A percentile compares a stretch with the other conserved stretches of the same genome.
Conservation (phyloP, 2,329 filamentous ascomycete genomes). For the Nakataea oryzae region DNA sequence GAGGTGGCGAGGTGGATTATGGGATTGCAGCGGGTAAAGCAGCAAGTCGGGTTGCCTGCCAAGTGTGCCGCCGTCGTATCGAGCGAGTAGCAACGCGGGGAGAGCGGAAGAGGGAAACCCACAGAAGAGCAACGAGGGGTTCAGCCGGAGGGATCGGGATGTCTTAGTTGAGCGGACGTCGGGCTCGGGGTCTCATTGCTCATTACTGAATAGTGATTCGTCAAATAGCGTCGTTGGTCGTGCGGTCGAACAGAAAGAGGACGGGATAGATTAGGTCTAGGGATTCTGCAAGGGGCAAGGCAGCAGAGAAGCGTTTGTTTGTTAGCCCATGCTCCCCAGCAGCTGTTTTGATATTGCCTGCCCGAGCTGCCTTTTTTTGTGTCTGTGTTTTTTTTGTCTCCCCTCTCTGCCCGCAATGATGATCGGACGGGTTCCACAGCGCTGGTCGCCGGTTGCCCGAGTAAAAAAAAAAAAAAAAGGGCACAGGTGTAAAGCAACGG, state of each 20-base stretch:
- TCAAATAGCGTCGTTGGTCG: constrained; percentile 7
- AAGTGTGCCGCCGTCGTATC: not conserved
- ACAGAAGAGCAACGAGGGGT: not conserved
- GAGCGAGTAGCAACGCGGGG: not conserved
- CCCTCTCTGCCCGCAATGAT: not conserved
- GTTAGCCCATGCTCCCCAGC: not conserved
- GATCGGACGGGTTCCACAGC: constrained; percentile 1
- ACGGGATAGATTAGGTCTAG: not conserved
- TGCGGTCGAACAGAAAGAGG: not conserved
- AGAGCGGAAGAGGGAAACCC: not conserved
- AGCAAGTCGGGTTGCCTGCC: not conserved
- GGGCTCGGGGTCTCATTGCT: constrained; percentile 4
- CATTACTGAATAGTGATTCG: constrained; percentile 9
- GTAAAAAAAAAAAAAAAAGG: constrained; percentile 6
- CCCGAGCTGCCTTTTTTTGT: not conserved
- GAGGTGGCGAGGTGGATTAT: not conserved
- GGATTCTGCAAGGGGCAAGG: not conserved
- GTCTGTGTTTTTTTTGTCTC: not conserved
- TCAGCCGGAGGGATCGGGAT: not conserved
- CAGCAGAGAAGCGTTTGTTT: not conserved
- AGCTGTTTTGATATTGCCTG: not conserved
- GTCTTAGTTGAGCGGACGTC: not conserved
- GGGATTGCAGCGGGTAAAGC: not conserved
- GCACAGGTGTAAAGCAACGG: not conserved
- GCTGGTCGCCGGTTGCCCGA: constrained; percentile 4